phyloP scores from a whole-genome alignment of 2,329 filamentous ascomycete species.

The Ceratocystis eucalypticola region DNA sequence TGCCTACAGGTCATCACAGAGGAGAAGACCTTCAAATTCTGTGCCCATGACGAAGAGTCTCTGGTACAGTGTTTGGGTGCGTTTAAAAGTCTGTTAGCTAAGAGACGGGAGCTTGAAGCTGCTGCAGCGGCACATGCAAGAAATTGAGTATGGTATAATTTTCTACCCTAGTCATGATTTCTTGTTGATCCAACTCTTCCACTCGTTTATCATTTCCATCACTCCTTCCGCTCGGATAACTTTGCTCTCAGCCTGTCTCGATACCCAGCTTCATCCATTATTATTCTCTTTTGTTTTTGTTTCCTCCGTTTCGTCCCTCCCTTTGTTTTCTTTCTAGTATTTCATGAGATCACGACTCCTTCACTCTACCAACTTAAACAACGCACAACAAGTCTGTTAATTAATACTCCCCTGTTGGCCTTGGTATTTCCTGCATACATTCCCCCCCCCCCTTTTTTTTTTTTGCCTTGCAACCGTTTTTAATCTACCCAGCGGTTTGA shows the following conservation, averaged over 20 bases:
- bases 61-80: slow-evolving; percentile 77
- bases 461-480: not conserved
- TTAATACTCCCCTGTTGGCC: not conserved
- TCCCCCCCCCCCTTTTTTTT: not conserved
- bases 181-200: slow-evolving; percentile 7
- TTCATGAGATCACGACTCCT: slow-evolving; percentile 4
- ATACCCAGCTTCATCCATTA: not conserved
- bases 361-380: not conserved
- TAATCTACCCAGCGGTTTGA: not conserved
- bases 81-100: slow-evolving; percentile 72
- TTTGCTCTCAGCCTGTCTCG: not conserved
- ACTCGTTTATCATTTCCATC: not conserved
- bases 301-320: not conserved
- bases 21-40: slow-evolving; percentile 70
- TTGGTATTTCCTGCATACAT: not conserved
- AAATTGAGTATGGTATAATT: too few species aligned
- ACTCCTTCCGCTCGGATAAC: not conserved
- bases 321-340: slow-evolving; percentile 3
- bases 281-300: not conserved
- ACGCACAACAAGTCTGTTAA: not conserved
- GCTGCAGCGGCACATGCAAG: slow-evolving; percentile 8
- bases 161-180: too few species aligned
- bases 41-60: slow-evolving; percentile 65
- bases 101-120: slow-evolving; percentile 47
- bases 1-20: slow-evolving; percentile 92